Conservation (phyloP, 1,139 yeast species). For the Hyphopichia khmerensis region DNA sequence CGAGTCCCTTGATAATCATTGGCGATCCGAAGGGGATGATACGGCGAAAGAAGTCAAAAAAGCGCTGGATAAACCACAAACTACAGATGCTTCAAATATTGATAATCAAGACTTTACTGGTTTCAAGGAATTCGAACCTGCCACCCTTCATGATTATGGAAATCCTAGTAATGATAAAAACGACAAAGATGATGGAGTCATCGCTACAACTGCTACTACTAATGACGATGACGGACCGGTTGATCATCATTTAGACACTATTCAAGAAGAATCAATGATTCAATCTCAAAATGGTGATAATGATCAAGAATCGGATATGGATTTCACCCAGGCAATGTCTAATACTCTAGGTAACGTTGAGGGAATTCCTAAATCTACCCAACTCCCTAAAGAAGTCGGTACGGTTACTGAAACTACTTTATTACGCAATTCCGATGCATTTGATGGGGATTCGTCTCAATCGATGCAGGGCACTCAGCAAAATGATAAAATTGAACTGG, state of each 20-base stretch:
- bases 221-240: too few species aligned
- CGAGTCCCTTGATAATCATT: too few species aligned
- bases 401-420: background rate
- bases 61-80: too few species aligned
- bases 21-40: too few species aligned
- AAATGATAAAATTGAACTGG: slow-evolving; percentile 1
- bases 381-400: background rate
- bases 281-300: background rate
- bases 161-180: too few species aligned
- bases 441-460: slow-evolving; percentile 8
- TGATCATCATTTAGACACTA: slow-evolving; percentile 3
- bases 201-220: background rate
- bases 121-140: too few species aligned
- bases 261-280: background rate
- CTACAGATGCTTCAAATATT: too few species aligned
- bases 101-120: too few species aligned
- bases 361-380: background rate
- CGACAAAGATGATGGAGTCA: too few species aligned
- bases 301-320: slow-evolving; percentile 3
- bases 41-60: too few species aligned
- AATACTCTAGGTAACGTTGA: background rate
- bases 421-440: background rate
- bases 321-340: background rate
- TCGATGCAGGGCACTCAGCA: slow-evolving; percentile 24
- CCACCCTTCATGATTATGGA: too few species aligned